phyloP scores from a whole-genome alignment of 768 basidiomycete genomes.

The Russula vinacea region DNA sequence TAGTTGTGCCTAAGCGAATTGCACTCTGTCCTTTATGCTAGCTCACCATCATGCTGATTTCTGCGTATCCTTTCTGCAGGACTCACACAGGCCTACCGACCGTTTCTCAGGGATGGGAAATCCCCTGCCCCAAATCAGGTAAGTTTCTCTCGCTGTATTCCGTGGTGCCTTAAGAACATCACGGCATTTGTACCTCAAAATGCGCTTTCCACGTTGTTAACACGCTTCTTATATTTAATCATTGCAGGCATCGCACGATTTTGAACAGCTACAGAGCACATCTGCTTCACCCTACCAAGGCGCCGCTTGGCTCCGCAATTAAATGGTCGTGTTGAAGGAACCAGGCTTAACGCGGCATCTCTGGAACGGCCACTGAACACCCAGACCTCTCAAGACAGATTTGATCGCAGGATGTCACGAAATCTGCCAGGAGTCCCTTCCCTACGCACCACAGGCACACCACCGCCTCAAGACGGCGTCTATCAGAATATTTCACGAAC shows the following conservation, averaged over 20 bases:
- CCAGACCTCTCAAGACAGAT: neutral
- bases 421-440: neutral
- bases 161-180: neutral
- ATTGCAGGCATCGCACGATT: constrained; percentile 11
- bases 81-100: neutral
- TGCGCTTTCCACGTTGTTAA: constrained; percentile 16
- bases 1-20: neutral
- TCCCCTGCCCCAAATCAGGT: constrained; percentile 16
- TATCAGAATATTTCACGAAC: neutral
- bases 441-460: neutral
- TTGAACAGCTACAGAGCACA: constrained; percentile 4
- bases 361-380: neutral
- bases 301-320: neutral
- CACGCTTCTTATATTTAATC: constrained; percentile 12
- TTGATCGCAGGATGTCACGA: constrained; percentile 6
- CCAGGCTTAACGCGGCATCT: neutral
- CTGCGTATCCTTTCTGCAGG: constrained; percentile 5
- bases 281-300: constrained; percentile 8
- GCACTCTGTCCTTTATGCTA: neutral
- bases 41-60: constrained; percentile 6
- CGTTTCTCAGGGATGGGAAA: neutral
- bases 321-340: constrained; percentile 9
- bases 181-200: constrained; percentile 14
- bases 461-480: neutral
- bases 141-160: constrained; percentile 19